These are phyloP conservation scores for Hypoxylon rubiginosum DNA, from an alignment of 2,329 filamentous ascomycete species.

Conservation along the genomic window DNA sequence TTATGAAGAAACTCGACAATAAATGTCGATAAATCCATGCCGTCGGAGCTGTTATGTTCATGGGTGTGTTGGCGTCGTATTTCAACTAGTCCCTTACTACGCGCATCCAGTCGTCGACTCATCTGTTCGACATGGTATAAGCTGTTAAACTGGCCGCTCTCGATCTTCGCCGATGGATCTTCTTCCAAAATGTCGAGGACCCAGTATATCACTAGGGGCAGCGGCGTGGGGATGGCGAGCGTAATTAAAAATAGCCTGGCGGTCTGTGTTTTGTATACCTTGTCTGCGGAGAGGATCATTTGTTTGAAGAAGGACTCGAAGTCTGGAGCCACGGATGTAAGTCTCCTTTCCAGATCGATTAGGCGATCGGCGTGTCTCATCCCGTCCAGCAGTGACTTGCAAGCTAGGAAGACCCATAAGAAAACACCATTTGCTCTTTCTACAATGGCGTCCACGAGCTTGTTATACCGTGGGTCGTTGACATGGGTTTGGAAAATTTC, in stretches of 20 bases:
- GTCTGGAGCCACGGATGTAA: background rate
- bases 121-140: background rate
- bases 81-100: background rate
- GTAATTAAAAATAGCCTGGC: background rate
- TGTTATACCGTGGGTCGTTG: background rate
- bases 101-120: background rate
- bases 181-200: background rate
- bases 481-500: background rate
- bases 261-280: background rate
- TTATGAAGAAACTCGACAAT: background rate
- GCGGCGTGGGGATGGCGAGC: background rate
- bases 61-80: background rate
- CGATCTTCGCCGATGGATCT: background rate
- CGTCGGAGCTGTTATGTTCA: background rate
- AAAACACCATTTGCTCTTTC: background rate
- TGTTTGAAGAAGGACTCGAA: background rate
- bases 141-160: background rate
- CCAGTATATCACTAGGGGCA: background rate
- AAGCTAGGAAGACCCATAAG: slow-evolving; percentile 1
- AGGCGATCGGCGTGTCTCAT: background rate
- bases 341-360: background rate
- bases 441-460: background rate
- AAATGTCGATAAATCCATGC: background rate
- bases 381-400: background rate
- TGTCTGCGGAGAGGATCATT: background rate